Evolutionary conservation across 164 flowering plant genomes (phyloP), one percentile per base, ranked within the genome.

Genomic region (Chimonanthus praecox): DNA sequence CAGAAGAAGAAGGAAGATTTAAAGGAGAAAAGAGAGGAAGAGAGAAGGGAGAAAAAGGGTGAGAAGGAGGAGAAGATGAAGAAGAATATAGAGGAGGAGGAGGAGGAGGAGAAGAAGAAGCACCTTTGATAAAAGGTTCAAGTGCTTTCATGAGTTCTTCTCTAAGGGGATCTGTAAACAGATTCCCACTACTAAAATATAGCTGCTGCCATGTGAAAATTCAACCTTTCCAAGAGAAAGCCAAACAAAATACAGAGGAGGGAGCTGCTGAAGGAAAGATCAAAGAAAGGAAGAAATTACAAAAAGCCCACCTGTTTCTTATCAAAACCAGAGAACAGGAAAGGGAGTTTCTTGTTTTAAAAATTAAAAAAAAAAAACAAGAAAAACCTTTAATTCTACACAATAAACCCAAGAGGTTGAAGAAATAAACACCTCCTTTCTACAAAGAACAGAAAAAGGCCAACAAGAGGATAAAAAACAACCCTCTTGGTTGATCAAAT

Each of bases 71-170:
- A 48, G 75, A 7, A 60, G 74, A 63, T 69, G 73, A n/a, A 71
- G 49, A 50, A 64, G 77, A 8, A 16, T 77, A 58, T 7, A 73
- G 45, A 64, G 68, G 8, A n/a, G 69, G 48, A 50, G 72, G 21
- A 20, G 82, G 43, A 20, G 79, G 20, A 45, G 79, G 49, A 11
- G 84, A 58, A 71, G 74, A 81, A 15, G 91, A 82, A 88, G 88
- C 89, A 84, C 89, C 71, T 75, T 91, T 89, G 77, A 92, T 88
- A 90, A 91, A 94, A 92, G 98, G 98, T 75, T 81, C 87, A 73
- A 92, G 92, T 79, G 97, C 98, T 81, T 87, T 88, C 98, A 92
- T 94, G 3, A 94, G 78, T 77, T 94, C 97, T 67, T 83, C 91
- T n/a, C 84, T 83, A 50, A 82, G 84, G 46, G 72, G 83, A 60